These are phyloP conservation scores for Pseudocercospora pini-densiflorae DNA, from an alignment of 2,329 filamentous ascomycete species.

Conservation along the genomic window DNA sequence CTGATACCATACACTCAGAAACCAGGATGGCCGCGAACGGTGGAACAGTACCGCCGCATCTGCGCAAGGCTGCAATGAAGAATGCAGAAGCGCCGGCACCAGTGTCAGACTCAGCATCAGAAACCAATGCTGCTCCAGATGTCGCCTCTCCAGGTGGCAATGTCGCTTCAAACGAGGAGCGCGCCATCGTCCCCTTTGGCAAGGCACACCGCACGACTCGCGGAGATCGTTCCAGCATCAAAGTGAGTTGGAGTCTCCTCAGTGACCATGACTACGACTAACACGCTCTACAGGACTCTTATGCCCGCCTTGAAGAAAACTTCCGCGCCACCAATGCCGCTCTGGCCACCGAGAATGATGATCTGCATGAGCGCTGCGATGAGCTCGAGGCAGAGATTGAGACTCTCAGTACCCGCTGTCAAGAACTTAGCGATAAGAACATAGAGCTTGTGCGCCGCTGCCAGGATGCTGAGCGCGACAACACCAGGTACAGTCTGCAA, in stretches of 20 bases:
- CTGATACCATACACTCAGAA: background rate
- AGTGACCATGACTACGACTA: background rate
- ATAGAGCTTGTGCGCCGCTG: background rate
- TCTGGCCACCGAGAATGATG: background rate
- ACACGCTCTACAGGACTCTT: background rate
- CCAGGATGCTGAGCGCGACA: background rate
- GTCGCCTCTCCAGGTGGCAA: background rate
- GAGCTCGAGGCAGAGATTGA: slow-evolving; percentile 9
- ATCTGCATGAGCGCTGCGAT: slow-evolving; percentile 6
- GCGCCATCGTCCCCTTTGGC: background rate
- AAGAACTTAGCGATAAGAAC: background rate
- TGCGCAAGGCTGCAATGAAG: slow-evolving; percentile 1
- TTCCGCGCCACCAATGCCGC: slow-evolving; percentile 7
- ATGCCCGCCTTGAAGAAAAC: slow-evolving; percentile 1
- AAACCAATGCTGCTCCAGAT: background rate
- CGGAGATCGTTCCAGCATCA: background rate
- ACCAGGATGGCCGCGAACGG: slow-evolving; percentile 2
- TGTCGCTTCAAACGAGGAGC: background rate
- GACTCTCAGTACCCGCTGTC: background rate
- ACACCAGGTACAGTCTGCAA: background rate
- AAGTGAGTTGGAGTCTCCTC: background rate
- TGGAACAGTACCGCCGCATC: background rate
- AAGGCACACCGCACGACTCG: background rate
- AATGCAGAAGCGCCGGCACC: background rate
- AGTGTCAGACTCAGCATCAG: background rate